Evolutionary conservation across 1,139 yeast genomes (phyloP).

Genomic region (Magnusiomyces fungicola): DNA sequence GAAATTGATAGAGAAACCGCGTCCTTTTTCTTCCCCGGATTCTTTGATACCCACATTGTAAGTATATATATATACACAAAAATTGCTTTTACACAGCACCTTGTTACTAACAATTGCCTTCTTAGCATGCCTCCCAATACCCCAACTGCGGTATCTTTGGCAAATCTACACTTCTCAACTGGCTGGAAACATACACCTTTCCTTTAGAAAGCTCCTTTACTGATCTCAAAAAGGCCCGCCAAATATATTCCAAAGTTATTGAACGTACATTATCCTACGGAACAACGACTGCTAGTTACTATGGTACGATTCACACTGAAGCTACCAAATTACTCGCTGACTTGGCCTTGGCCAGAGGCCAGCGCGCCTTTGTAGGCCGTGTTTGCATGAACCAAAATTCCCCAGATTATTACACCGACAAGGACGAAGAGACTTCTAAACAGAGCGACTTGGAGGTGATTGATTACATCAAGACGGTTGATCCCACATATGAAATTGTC

Average conservation of each 20-base stretch:
- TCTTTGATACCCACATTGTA: constrained; percentile 79
- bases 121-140: constrained; percentile 79
- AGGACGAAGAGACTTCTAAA: constrained; percentile 47
- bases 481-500: constrained; percentile 45
- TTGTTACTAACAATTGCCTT: no score
- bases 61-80: no score
- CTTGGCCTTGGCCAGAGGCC: constrained; percentile 58
- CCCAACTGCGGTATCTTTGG: constrained; percentile 94
- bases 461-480: constrained; percentile 45
- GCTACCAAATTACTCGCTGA: constrained; percentile 75
- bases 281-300: constrained; percentile 88
- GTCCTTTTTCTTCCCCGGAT: constrained; percentile 75
- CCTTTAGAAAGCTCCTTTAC: constrained; percentile 65
- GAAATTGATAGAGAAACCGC: constrained; percentile 20
- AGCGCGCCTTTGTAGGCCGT: constrained; percentile 85
- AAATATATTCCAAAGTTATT: constrained; percentile 59
- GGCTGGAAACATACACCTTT: constrained; percentile 84
- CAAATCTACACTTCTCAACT: constrained; percentile 73
- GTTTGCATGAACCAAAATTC: constrained; percentile 84
- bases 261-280: constrained; percentile 64
- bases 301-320: constrained; percentile 74
- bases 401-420: constrained; percentile 62
- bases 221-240: constrained; percentile 46
- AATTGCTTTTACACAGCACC: neutral
- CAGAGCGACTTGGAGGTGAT: constrained; percentile 52